Conservation (phyloP, 106 monocot genomes). For the Dendrobium catenatum region DNA sequence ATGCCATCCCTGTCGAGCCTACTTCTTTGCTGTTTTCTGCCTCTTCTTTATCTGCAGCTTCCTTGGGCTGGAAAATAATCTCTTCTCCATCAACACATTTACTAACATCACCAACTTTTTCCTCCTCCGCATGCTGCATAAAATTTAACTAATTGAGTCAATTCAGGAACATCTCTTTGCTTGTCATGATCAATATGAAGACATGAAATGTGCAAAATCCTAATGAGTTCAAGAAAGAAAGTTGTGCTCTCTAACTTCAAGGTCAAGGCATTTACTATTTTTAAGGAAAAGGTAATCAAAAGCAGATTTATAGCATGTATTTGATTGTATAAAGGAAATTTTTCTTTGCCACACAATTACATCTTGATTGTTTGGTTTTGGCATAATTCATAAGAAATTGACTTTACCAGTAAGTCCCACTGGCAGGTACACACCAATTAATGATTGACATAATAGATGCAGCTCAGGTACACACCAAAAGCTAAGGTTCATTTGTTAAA, state of each 20-base stretch:
- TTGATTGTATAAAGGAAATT: no score
- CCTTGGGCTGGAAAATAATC: slow-evolving; percentile 8
- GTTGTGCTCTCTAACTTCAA: not conserved
- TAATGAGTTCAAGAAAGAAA: not conserved
- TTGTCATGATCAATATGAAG: not conserved
- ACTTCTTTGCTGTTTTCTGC: not conserved
- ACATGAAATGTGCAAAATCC: not conserved
- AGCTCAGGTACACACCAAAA: no score
- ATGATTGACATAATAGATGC: no score
- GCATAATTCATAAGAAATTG: no score
- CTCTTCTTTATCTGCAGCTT: not conserved
- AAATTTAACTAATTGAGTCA: not conserved
- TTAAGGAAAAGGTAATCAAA: no score
- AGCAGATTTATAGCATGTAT: no score
- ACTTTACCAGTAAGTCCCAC: no score
- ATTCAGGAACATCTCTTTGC: not conserved
- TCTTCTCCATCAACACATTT: not conserved
- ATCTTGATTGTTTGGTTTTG: no score
- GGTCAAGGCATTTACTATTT: no score
- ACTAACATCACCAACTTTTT: not conserved
- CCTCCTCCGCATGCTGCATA: slow-evolving; percentile 1
- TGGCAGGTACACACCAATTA: no score
- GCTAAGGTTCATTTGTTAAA: no score
- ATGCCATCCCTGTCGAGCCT: not conserved
- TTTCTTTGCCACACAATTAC: no score